A percentile compares a stretch with the other conserved stretches of the same genome.
phyloP scores from a whole-genome alignment of 2,329 filamentous ascomycete genomes.

The Apiospora kogelbergensis region DNA sequence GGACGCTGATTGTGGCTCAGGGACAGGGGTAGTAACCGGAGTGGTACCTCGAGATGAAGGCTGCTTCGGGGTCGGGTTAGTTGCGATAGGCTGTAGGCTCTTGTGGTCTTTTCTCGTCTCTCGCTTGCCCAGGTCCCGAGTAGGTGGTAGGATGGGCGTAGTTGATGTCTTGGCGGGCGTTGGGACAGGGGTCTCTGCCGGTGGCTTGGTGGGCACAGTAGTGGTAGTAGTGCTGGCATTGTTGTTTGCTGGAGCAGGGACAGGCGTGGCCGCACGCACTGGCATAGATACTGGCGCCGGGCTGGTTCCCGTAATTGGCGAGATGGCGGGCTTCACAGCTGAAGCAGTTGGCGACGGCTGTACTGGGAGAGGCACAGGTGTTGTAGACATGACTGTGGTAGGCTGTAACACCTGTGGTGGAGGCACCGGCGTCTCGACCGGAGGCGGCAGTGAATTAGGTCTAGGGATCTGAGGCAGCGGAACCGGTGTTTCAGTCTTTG shows the following conservation, averaged over 20 bases:
- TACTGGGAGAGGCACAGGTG: slow-evolving; percentile 31
- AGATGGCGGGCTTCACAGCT: slow-evolving; percentile 9
- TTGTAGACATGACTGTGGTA: slow-evolving; percentile 29
- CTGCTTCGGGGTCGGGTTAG: slow-evolving; percentile 26
- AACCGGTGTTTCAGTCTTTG: slow-evolving; percentile 58
- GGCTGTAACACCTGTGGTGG: slow-evolving; percentile 30
- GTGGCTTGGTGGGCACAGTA: slow-evolving; percentile 34
- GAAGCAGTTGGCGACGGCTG: slow-evolving; percentile 10
- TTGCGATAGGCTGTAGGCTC: slow-evolving; percentile 28
- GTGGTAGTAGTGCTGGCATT: slow-evolving; percentile 36
- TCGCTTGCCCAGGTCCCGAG: slow-evolving; percentile 36
- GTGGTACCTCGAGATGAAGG: slow-evolving; percentile 28
- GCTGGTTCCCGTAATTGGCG: slow-evolving; percentile 12
- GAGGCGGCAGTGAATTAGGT: slow-evolving; percentile 32
- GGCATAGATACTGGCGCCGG: slow-evolving; percentile 17
- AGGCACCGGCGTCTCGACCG: slow-evolving; percentile 31
- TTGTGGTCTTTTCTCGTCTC: slow-evolving; percentile 49
- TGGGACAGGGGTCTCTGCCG: slow-evolving; percentile 44
- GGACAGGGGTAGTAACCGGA: slow-evolving; percentile 34
- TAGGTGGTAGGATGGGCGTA: slow-evolving; percentile 38
- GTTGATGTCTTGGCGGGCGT: slow-evolving; percentile 33
- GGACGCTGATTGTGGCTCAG: slow-evolving; percentile 33
- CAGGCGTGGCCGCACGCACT: slow-evolving; percentile 38
- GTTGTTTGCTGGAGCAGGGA: slow-evolving; percentile 35
- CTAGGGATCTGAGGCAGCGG: slow-evolving; percentile 41